Conservation (phyloP, 495 filamentous ascomycete species). For the Penicillium roqueforti region DNA sequence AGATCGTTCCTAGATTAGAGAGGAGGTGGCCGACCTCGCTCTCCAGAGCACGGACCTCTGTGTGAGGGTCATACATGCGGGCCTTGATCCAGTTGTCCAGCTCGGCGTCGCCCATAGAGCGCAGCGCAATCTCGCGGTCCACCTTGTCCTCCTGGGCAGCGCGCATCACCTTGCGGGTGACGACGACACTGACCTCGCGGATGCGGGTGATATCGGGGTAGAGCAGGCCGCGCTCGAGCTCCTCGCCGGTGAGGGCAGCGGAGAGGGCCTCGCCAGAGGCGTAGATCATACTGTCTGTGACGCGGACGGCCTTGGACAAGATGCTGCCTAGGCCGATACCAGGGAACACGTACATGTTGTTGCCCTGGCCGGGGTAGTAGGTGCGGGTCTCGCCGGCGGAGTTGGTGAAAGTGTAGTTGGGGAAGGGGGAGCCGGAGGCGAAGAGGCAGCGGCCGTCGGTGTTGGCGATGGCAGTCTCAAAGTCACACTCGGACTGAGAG, state of each 20-base stretch:
- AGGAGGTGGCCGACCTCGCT: slow-evolving; percentile 47
- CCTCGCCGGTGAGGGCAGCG: slow-evolving; percentile 70
- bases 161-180: slow-evolving; percentile 90
- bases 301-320: slow-evolving; percentile 77
- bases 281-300: slow-evolving; percentile 95
- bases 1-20: slow-evolving; percentile 37
- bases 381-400: slow-evolving; percentile 58
- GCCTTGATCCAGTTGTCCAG: slow-evolving; percentile 75
- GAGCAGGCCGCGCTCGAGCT: slow-evolving; percentile 75
- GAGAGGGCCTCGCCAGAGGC: slow-evolving; percentile 80
- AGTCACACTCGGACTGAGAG: slow-evolving; percentile 95
- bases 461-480: slow-evolving; percentile 81
- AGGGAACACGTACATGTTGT: slow-evolving; percentile 96
- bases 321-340: slow-evolving; percentile 95
- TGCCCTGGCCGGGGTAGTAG: slow-evolving; percentile 86
- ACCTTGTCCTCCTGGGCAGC: slow-evolving; percentile 75
- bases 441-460: slow-evolving; percentile 90
- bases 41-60: slow-evolving; percentile 56
- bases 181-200: slow-evolving; percentile 79
- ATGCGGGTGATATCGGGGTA: slow-evolving; percentile 95
- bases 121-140: slow-evolving; percentile 70
- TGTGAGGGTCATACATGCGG: slow-evolving; percentile 77
- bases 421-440: slow-evolving; percentile 92
- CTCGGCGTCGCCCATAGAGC: slow-evolving; percentile 68
- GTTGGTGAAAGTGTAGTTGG: slow-evolving; percentile 57